Conservation (phyloP, 2,329 filamentous ascomycete genomes). For the Aspergillus sp. region DNA sequence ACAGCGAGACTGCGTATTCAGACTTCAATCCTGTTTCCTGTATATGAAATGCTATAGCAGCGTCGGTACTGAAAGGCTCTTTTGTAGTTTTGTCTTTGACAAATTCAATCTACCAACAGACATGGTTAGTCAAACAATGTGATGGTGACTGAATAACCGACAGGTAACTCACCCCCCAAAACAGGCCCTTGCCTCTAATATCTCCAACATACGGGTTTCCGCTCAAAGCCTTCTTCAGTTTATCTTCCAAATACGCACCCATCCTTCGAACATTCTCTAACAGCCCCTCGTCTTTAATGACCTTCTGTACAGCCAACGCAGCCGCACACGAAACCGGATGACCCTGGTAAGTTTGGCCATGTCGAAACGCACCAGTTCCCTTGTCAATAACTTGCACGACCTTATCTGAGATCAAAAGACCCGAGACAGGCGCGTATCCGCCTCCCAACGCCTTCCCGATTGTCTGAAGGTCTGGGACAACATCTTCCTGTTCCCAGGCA, state of each 20-base stretch:
- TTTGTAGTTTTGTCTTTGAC: constrained; percentile 57
- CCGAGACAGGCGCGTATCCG: constrained; percentile 58
- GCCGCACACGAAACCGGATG: constrained; percentile 57
- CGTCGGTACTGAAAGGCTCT: constrained; percentile 50
- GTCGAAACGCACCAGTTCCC: constrained; percentile 52
- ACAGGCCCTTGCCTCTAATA: constrained; percentile 59
- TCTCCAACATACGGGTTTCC: constrained; percentile 55
- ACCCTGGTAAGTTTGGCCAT: constrained; percentile 64
- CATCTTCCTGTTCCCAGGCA: constrained; percentile 59
- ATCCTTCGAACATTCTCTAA: constrained; percentile 58
- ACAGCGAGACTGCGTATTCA: constrained; percentile 57
- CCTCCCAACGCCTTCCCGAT: constrained; percentile 61
- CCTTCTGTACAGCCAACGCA: constrained; percentile 61
- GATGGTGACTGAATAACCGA: neutral
- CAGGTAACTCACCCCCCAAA: constrained; percentile 55
- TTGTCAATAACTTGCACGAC: constrained; percentile 51
- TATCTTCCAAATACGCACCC: constrained; percentile 47
- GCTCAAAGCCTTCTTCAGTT: constrained; percentile 47
- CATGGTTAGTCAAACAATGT: neutral
- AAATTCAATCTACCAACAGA: constrained; percentile 51
- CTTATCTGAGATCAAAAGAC: constrained; percentile 51
- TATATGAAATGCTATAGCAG: constrained; percentile 49
- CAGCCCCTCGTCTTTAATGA: constrained; percentile 58
- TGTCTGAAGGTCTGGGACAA: constrained; percentile 60
- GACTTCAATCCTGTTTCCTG: constrained; percentile 51